phyloP scores from a whole-genome alignment of 768 basidiomycete species.

The Leccinum olivaceopallidum region DNA sequence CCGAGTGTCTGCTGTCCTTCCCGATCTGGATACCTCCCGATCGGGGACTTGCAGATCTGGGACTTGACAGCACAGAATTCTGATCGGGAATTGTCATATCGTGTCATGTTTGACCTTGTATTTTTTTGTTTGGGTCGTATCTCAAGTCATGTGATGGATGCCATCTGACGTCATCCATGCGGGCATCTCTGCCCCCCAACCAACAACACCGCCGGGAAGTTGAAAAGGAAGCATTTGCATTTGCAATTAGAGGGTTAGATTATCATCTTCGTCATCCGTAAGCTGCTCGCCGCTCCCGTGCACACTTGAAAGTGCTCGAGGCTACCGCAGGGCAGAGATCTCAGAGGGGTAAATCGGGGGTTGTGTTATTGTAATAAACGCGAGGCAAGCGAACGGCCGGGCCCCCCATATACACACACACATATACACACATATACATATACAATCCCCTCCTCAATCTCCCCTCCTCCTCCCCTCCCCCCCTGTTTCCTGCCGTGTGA shows the following conservation, averaged over 20 bases:
- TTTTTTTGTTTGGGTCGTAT: constrained; percentile 17
- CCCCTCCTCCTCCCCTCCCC: not conserved
- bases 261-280: constrained; percentile 2
- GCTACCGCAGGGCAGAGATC: not conserved
- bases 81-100: constrained; percentile 32
- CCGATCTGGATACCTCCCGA: constrained; percentile 20
- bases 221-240: not conserved
- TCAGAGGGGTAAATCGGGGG: not conserved
- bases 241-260: constrained; percentile 26
- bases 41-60: constrained; percentile 27
- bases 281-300: not conserved
- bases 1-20: constrained; percentile 20
- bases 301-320: not conserved
- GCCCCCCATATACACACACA: not conserved
- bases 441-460: not conserved
- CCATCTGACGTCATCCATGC: constrained; percentile 25
- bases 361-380: not conserved
- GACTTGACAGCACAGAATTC: constrained; percentile 33
- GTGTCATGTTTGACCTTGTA: constrained; percentile 21
- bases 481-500: constrained; percentile 3
- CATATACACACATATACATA: not conserved
- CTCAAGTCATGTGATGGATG: constrained; percentile 19
- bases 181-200: constrained; percentile 1
- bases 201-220: not conserved
- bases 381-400: not conserved